Evolutionary conservation across 305 asterid genomes (phyloP), one percentile per base, ranked within the genome.

Genomic region (Solanum hybrid): DNA sequence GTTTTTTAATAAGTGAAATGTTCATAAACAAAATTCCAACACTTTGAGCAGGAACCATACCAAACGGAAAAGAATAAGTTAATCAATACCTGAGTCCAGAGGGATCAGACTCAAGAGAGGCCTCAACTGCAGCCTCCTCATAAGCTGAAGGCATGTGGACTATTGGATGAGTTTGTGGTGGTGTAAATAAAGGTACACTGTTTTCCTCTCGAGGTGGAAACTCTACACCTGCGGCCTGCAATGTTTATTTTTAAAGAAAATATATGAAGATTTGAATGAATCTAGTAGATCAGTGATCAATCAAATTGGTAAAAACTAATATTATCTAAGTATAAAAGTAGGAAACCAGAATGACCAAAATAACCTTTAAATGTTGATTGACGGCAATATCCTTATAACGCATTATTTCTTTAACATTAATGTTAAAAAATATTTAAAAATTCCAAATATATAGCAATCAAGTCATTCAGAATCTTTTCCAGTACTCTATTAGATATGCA

Each of bases 81-180:
- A 88, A 33, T 73, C 51, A 46, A 75, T 92, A 96, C 99, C 99
- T 96, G 91, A 97, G 99, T 84, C 97, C 99, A 88, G 99, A 95
- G 90, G 95, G 94, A 94, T 97, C 98, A 77, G 98, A 90, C 89
- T 94, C 94, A 91, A 97, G 98, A 89, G 99, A 97, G 91, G 98
- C 98, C 92, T 95, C 97, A 90, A 96, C 96, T 88, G 98, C 99
- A 92, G 97, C 98, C 93, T 97, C 99, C 92, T 97, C 99, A 24
- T 93, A 97, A 8, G 93, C 92, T 88, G 95, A 89, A 91, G 98
- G 87, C 67, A 92, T 88, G 79, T 93, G 93, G 90, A 92, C 95
- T 81, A 96, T 87, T 11, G 99, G 99, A 93, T 94, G 98, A 89
- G 98, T 91, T 92, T 96, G 99, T 86, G 98, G 99, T 87, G 98